A percentile compares a stretch with the other conserved stretches of the same genome.
These are phyloP conservation scores for Penicillium brevicompactum DNA, from an alignment of 2,329 filamentous ascomycete genomes.

Conservation along the genomic window DNA sequence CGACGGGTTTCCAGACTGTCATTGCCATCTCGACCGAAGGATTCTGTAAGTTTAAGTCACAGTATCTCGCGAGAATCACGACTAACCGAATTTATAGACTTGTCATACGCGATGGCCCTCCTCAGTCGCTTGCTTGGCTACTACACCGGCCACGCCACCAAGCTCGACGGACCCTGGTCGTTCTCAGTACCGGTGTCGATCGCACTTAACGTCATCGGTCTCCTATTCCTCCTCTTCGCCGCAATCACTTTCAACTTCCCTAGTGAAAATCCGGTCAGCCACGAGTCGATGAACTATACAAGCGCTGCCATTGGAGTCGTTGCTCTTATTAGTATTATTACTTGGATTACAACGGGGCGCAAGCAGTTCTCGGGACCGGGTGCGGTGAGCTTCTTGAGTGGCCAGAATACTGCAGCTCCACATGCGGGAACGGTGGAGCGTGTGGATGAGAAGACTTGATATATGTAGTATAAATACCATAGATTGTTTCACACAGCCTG, in stretches of 20 bases:
- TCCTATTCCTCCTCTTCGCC: conserved; percentile 56
- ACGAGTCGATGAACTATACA: conserved; percentile 62
- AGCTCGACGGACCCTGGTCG: conserved; percentile 40
- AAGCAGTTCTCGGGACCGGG: conserved; percentile 54
- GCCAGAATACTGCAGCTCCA: conserved; percentile 1
- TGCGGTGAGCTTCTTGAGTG: conserved; percentile 20
- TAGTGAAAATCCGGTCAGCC: conserved; percentile 51
- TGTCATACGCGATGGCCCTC: conserved; percentile 61
- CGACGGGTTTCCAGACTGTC: conserved; percentile 59
- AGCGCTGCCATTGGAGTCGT: conserved; percentile 59
- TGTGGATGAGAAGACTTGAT: background rate
- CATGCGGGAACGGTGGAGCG: background rate
- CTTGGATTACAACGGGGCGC: conserved; percentile 55
- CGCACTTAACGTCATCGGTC: conserved; percentile 52
- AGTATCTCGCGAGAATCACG: background rate
- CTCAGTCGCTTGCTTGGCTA: conserved; percentile 53
- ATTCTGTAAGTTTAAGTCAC: conserved; percentile 48
- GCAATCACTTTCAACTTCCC: conserved; percentile 62
- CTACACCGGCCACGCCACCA: conserved; percentile 43
- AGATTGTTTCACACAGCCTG: background rate
- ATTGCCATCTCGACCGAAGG: conserved; percentile 60
- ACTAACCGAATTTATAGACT: conserved; percentile 37
- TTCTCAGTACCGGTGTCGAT: conserved; percentile 50
- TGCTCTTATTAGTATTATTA: conserved; percentile 52
- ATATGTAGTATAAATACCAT: background rate